Evolutionary conservation across 1,139 yeast genomes (phyloP), one percentile per base, ranked within the genome.

Genomic region (Yamadazyma oceani): DNA sequence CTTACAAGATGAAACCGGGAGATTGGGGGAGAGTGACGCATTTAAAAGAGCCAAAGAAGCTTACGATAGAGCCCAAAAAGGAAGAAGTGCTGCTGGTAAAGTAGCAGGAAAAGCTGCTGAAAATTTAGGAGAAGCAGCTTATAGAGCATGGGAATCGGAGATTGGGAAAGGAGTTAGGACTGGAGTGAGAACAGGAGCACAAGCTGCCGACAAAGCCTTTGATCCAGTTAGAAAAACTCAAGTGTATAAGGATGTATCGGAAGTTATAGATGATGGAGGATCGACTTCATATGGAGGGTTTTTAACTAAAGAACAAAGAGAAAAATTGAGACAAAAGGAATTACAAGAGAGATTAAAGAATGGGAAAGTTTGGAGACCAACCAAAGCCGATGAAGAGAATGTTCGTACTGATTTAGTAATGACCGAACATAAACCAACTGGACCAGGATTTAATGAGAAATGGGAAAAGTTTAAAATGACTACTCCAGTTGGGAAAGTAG

Each of bases 101-200:
- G 86, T 89, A 32, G 79, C 89, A 41, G 78, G 80, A 51, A 86
- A 86, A 64, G 92, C 97, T 2, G 97, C 97, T n/a, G 88, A 85
- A 54, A 94, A 83, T 25, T 88, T 92, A 22, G 98, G 97, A 39
- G 83, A 78, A 39, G 95, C 82, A 32, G 98, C 97, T 3, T 74
- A 78, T 32, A 83, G 83, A 45, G 97, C 97, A 0, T 94, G 99
- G 99, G 97, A 94, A 45, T 88, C 97, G 2, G 89, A 92, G 24
- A 86, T 92, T 34, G 92, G 96, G 46, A 82, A 84, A 62, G 85
- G 83, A 36, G 92, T 96, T 13, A 78, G 98, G 57, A 74, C 80
- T 30, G 88, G 89, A 0, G 94, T 89, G 11, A 76, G 75, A 46
- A 77, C 78, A 38, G 81, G 97, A 9, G 96, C 95, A 2, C 88